Base-by-base conservation (phyloP, 2,329 filamentous ascomycete species). In the Penicillium corylophilum region DNA sequence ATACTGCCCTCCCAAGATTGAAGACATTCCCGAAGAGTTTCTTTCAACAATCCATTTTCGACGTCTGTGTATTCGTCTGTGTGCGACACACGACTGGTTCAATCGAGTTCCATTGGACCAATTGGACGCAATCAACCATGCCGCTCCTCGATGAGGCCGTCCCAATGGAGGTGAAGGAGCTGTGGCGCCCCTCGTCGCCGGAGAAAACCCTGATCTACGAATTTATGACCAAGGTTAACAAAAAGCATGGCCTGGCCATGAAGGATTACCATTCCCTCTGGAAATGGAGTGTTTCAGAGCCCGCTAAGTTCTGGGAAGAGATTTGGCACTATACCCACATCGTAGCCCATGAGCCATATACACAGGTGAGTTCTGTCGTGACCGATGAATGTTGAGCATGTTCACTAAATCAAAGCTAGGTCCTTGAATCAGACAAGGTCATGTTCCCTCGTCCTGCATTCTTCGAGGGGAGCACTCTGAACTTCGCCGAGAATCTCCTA, bases 401-500 rank as follows among this genome's bases (percentile, higher is more conserved):
- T 13, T 18, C 16, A 8, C 40, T 5, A 29, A 43, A 43, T 15
- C 43, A 50, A 15, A 53, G 10, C 5, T 63, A 92, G 86, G 87
- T 90, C 38, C 76, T 96, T 16, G 82, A 88, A 22, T 69, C 80
- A 36, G 72, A 82, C 48, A 81, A 84, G 5, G 78, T 83, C 42
- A 88, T 97, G 81, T 97, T 91, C 64, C 93, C 93, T 22, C 85
- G 90, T 22, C 92, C 93, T 7, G 77, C 85, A 53, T 97, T 96
- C 78, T 97, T 96, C 70, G 71, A 84, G 50, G 87, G 86, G 9
- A 82, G 89, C 13, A 84, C 79, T 51, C 79, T 97, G 59, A 99
- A 97, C 72, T 97, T 96, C 69, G 92, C 93, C 23, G 90, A 97
- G 75, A 99, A 99, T 70, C 79, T 97, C 48, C 83, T 99, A 3